Conservation (phyloP, 2,329 filamentous ascomycete genomes). For the Aspergillus sp. region DNA sequence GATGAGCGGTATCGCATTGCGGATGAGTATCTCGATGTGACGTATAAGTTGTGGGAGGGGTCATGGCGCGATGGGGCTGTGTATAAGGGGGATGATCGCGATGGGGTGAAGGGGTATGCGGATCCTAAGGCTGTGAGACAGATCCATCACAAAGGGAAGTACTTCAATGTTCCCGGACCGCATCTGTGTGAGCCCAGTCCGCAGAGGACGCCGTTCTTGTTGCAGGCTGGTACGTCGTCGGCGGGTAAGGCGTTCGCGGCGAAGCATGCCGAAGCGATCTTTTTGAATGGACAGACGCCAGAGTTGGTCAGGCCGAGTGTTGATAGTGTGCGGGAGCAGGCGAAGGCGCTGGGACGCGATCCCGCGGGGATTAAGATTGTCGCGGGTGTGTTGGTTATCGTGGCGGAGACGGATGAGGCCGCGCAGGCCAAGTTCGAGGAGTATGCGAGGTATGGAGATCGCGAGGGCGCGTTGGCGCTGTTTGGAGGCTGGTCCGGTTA, state of each 20-base stretch:
- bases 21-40: slow-evolving; percentile 51
- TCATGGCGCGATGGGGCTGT: slow-evolving; percentile 52
- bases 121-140: slow-evolving; percentile 38
- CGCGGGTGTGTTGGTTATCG: slow-evolving; percentile 46
- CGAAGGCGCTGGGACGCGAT: slow-evolving; percentile 41
- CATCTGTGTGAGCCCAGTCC: slow-evolving; percentile 48
- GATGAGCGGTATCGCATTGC: slow-evolving; percentile 53
- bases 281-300: slow-evolving; percentile 48
- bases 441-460: slow-evolving; percentile 46
- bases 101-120: slow-evolving; percentile 30
- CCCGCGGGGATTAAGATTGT: slow-evolving; percentile 47
- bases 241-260: slow-evolving; percentile 51
- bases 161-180: slow-evolving; percentile 48
- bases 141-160: slow-evolving; percentile 44
- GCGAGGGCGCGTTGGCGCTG: slow-evolving; percentile 47
- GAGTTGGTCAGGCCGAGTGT: slow-evolving; percentile 46
- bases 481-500: slow-evolving; percentile 53
- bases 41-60: slow-evolving; percentile 55
- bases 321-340: slow-evolving; percentile 44
- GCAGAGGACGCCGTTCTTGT: slow-evolving; percentile 51
- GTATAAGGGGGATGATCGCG: slow-evolving; percentile 11
- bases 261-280: slow-evolving; percentile 49
- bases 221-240: slow-evolving; percentile 51
- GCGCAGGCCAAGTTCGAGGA: slow-evolving; percentile 48
- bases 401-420: slow-evolving; percentile 48